These are phyloP conservation scores for Plasmodium vivax DNA, from an alignment of 169 alveolate species.

Conservation along the genomic window DNA sequence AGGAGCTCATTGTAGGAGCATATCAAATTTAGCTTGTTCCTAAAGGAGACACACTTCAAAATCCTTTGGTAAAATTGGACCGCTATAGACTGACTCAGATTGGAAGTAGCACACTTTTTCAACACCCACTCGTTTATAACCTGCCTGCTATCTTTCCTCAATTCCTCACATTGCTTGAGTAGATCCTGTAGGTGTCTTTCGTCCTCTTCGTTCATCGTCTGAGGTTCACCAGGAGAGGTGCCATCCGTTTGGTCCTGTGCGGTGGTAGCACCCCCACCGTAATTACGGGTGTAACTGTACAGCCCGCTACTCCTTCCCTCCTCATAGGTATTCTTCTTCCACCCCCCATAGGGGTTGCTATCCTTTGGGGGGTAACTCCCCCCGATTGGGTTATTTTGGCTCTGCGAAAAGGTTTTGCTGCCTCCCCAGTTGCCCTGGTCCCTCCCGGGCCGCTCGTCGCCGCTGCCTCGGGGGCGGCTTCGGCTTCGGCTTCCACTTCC, in stretches of 20 bases:
- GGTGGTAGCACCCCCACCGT: not conserved
- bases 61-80: slow-evolving; percentile 24
- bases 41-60: slow-evolving; percentile 38
- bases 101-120: slow-evolving; percentile 1
- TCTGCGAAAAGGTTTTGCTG: not conserved
- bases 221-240: not conserved
- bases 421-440: not conserved
- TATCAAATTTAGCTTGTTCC: slow-evolving; percentile 52
- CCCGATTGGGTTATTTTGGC: not conserved
- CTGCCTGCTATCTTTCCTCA: not conserved
- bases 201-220: slow-evolving; percentile 4
- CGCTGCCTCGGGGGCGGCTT: not conserved
- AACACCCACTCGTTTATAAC: slow-evolving; percentile 49
- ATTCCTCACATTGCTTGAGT: slow-evolving; percentile 23
- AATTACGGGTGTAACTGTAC: not conserved
- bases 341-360: not conserved
- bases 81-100: slow-evolving; percentile 6
- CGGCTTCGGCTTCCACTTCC: not conserved
- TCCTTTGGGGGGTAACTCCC: not conserved
- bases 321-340: not conserved
- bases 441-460: not conserved
- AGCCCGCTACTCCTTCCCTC: not conserved
- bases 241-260: not conserved
- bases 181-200: not conserved
- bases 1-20: slow-evolving; percentile 35